Base-by-base conservation (phyloP, 768 basidiomycete species). In the Tricholoma sp. region DNA sequence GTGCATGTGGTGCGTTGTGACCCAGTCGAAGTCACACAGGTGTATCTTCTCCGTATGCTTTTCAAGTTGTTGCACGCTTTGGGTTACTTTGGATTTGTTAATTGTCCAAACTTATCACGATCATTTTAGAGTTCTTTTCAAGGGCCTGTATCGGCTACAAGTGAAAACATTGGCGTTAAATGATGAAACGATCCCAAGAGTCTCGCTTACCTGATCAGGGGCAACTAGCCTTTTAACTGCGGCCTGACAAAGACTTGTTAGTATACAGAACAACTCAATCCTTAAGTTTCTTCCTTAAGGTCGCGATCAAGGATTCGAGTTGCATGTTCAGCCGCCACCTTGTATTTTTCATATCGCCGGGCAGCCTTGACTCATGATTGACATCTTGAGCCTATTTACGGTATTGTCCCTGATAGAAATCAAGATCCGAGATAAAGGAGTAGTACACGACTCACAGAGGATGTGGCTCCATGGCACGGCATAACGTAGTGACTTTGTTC, bases 191-290 rank as follows among this genome's bases (percentile, higher is more conserved):
- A 39, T 4, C 5, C 34, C 34, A 34, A 34, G 56, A 33, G 49
- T 13, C 24, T 13, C 11, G 52, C 34, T 58, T 55, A 74, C 74
- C 68, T 76, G 74, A 58, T 76, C 66, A 10, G 12, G 2, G 33
- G 7, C 61, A 20, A 73, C 61, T 8, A 76, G 59, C 74, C 76
- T 76, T 53, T 74, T 60, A 17, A 70, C 59, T 3, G 34, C 34
- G 5, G 15, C 13, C 37, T 39, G 36, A 7, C 51, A 36, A 56
- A 73, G 74, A 18, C 10, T 54, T 42, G 41, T 75, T 62, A 0
- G 67, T 56, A 57, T 76, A 76, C 1, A 57, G 61, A 15, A 73
- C 54, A 7, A 66, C 54, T 13, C 49, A 20, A 28, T 67, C 63
- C 12, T 44, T 53, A 12, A 57, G 57, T 37, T 48, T 52, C 28